phyloP scores from a whole-genome alignment of 768 basidiomycete genomes.

The Suillus lakei region DNA sequence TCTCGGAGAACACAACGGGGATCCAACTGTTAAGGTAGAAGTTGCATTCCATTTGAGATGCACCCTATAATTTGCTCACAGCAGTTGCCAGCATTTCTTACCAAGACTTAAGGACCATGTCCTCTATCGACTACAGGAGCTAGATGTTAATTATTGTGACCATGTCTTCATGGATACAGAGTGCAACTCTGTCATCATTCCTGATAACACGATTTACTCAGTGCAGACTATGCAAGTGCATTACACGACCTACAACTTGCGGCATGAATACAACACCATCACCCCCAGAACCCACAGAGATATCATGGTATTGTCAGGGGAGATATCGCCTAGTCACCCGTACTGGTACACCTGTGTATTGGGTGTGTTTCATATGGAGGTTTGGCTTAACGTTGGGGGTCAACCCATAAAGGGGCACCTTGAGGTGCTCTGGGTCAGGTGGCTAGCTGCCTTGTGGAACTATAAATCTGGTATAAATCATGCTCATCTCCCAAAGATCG shows the following conservation, averaged over 20 bases:
- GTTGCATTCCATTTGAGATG: no score
- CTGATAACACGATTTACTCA: not conserved
- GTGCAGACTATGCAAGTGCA: slow-evolving; percentile 7
- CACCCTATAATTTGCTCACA: no score
- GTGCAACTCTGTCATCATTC: not conserved
- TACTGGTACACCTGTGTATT: slow-evolving; percentile 22
- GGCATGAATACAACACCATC: not conserved
- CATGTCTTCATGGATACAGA: not conserved
- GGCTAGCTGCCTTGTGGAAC: not conserved
- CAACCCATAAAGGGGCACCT: not conserved
- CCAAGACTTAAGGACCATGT: not conserved
- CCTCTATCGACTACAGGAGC: not conserved
- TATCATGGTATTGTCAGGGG: not conserved
- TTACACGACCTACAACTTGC: slow-evolving; percentile 7
- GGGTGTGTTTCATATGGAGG: not conserved
- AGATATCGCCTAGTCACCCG: slow-evolving; percentile 13
- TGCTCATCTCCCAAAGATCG: slow-evolving; percentile 2
- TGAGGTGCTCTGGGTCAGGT: slow-evolving; percentile 8
- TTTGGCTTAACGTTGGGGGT: slow-evolving; percentile 1
- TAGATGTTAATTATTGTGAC: not conserved
- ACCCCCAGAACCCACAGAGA: slow-evolving; percentile 8
- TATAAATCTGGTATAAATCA: not conserved
- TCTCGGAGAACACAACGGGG: no score
- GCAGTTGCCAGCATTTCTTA: not conserved
- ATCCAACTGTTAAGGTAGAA: no score